These are phyloP conservation scores for Linnemannia schmuckeri DNA, from an alignment of 192 early-diverging fungal genomes.

Conservation along the genomic window DNA sequence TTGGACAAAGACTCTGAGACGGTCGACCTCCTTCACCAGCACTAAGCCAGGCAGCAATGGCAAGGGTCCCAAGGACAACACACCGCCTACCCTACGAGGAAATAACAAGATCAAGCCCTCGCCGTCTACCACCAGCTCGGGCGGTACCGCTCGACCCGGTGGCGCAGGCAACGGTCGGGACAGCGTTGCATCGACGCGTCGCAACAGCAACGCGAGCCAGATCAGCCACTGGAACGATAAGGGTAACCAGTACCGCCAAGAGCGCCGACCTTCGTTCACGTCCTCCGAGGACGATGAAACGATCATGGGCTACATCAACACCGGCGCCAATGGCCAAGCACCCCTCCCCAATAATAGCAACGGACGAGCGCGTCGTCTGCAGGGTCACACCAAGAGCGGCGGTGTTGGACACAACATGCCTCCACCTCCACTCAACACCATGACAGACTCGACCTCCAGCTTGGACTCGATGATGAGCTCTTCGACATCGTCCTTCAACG, in stretches of 20 bases:
- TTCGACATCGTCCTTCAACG: constrained; percentile 16
- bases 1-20: constrained; percentile 31
- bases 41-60: neutral
- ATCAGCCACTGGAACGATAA: neutral
- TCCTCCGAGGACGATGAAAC: constrained; percentile 50
- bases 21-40: constrained; percentile 19
- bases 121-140: neutral
- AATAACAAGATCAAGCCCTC: constrained; percentile 6
- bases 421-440: neutral
- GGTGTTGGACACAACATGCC: neutral
- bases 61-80: constrained; percentile 20
- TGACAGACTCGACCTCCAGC: constrained; percentile 42
- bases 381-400: constrained; percentile 13
- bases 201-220: constrained; percentile 18
- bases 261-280: neutral
- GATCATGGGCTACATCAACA: constrained; percentile 14
- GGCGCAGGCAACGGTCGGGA: neutral
- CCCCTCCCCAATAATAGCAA: neutral
- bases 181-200: neutral
- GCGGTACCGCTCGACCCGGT: neutral
- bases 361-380: neutral
- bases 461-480: constrained; percentile 43
- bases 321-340: neutral
- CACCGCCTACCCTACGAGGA: neutral
- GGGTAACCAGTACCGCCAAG: neutral